These are phyloP conservation scores for Cardamine resedifolia DNA, from an alignment of 345 rosid species.

Conservation along the genomic window DNA sequence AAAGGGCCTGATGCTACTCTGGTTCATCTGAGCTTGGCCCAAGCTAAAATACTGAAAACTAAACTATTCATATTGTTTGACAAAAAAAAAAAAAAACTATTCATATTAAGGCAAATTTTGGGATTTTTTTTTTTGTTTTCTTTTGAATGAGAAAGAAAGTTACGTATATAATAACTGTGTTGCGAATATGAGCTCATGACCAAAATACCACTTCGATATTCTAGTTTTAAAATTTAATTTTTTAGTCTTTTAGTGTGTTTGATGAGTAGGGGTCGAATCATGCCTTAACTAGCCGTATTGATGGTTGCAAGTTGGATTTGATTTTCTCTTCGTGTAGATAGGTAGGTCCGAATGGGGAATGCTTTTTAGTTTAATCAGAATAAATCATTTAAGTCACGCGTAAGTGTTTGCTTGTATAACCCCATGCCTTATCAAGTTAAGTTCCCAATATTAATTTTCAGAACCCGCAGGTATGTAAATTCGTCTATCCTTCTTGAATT, in stretches of 20 bases:
- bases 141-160: neutral
- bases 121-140: too few relatives aligned
- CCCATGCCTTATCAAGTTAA: too few relatives aligned
- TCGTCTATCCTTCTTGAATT: neutral
- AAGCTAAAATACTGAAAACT: neutral
- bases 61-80: too few relatives aligned
- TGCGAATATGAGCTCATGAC: neutral
- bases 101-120: neutral
- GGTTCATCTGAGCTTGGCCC: constrained; percentile 8
- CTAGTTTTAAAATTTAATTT: too few relatives aligned
- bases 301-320: neutral
- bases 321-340: too few relatives aligned
- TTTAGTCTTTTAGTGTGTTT: neutral
- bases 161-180: neutral
- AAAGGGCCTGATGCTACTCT: constrained; percentile 1
- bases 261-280: neutral
- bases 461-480: too few relatives aligned
- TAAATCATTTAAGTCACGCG: too few relatives aligned
- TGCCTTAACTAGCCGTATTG: neutral
- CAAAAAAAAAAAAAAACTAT: too few relatives aligned
- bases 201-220: neutral
- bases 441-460: too few relatives aligned
- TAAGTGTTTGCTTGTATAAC: too few relatives aligned
- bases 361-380: too few relatives aligned
- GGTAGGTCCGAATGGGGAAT: neutral